Evolutionary conservation across 2,329 filamentous ascomycete genomes (phyloP).

Genomic region (Mollisiaceae sp.): DNA sequence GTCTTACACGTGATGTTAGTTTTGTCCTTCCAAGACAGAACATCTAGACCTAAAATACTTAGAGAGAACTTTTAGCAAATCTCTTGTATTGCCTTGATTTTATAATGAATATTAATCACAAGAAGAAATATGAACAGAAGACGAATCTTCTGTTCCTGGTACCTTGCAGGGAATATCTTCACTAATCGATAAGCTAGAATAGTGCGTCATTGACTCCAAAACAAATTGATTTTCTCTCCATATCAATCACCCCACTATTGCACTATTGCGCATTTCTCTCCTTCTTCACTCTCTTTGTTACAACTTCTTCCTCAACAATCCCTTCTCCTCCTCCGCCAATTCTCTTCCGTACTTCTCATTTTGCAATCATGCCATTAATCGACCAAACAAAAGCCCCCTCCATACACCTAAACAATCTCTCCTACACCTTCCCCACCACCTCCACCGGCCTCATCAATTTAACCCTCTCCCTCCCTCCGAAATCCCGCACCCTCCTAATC

Average conservation of each 20-base stretch:
- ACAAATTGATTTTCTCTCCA: conserved; percentile 11
- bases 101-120: too few relatives aligned
- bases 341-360: background rate
- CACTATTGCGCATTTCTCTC: background rate
- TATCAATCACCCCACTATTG: conserved; percentile 10
- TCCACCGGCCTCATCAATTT: conserved; percentile 79
- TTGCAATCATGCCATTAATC: background rate
- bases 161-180: conserved; percentile 6
- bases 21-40: background rate
- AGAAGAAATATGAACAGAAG: background rate
- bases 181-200: conserved; percentile 12
- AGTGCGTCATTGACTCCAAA: conserved; percentile 20
- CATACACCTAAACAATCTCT: conserved; percentile 77
- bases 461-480: conserved; percentile 75
- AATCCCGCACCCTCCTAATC: conserved; percentile 87
- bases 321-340: background rate
- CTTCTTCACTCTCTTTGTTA: background rate
- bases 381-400: conserved; percentile 36
- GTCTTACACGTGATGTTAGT: background rate
- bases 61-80: background rate
- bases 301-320: background rate
- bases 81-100: background rate
- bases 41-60: background rate
- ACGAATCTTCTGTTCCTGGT: background rate
- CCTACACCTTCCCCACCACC: conserved; percentile 88